Evolutionary conservation across 1,139 yeast species (phyloP), one percentile per base, ranked within the genome.

Genomic region (Suhomyces anneliseae): DNA sequence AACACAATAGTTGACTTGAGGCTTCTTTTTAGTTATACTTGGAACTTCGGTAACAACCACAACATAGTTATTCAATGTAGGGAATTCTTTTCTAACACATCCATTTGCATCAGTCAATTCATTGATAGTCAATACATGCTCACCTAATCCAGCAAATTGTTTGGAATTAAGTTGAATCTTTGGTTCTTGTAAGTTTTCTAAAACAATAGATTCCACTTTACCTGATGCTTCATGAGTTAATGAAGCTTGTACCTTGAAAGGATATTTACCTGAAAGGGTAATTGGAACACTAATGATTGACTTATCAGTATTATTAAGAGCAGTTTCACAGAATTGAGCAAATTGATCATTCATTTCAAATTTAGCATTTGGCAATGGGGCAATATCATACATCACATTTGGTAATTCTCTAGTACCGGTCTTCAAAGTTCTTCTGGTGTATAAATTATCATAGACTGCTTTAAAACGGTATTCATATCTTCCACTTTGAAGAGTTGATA

Each of bases 11-110:
- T 72, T 62, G 1, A 78, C 75, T 32, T 70, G 68, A 1, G 77
- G 64, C 9, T 69, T 70, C 8, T 48, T 69, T 46, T 65, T 71
- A 35, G 64, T 66, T 8, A 90, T 82, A 51, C 81, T 78, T 8
- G 98, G 97, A 4, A 85, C 84, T 53, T 88, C 92, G 1, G 93
- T 83, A 6, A 92, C 79, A 1, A 82, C 75, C 36, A 89, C 72
- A 15, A 72, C 69, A 36, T 54, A 71, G 40, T 57, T 65, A 58
- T 69, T 72, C 37, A 67, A 61, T 4, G 66, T 64, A 7, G 67
- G 55, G 42, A 78, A 67, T n/a, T 69, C 66, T 6, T 64, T 74
- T 40, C 76, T 72, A 2, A 62, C 52, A 64, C 99, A 93, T 0
- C 93, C 95, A 57, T 83, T 83, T 1, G 77, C 76, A 65, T 92